Evolutionary conservation across 2,329 filamentous ascomycete species (phyloP), one percentile per base, ranked within the genome.

Genomic region (Pezicula carpinea): DNA sequence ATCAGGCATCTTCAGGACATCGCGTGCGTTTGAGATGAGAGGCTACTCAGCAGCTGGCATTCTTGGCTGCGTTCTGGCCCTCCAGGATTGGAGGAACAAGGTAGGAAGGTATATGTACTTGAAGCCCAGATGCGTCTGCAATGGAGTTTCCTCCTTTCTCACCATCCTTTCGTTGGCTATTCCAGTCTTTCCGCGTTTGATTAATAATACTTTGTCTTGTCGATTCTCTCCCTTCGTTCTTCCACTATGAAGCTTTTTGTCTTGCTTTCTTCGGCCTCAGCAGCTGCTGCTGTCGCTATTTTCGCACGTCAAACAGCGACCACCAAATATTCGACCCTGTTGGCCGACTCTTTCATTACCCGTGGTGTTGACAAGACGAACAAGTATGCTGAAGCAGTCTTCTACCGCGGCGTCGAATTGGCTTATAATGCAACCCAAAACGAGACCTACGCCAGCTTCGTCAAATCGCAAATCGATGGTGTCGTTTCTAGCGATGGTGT

Each of bases 401-500:
- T 77, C 1, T 73, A 75, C 48, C 64, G 69, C 11, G 73, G 70
- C 1, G 65, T 75, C 33, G 69, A 75, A 48, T 68, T 69, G 15
- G 68, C 70, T 3, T 71, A 72, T 34, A 68, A 68, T 14, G 53
- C 67, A 13, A 70, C 69, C 13, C 56, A 66, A 22, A 69, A 78
- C 53, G 54, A 66, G 43, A 67, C 64, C 1, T 68, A 78, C 17
- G 61, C 66, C 18, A 56, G 69, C 13, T 75, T 69, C 59, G 69
- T 73, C 46, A 68, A 69, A 5, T 61, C 59, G 3, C 69, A 73
- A 43, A 67, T 79, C 32, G 73, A 76, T 42, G 64, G 66, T 0
- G 64, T 79, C 6, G 69, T 80, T 3, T 55, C 65, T 1, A 55
- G 63, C n/a, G 61, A 77, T 34, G 77, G 77, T 11, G 71, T 69